phyloP scores from a whole-genome alignment of 2,329 filamentous ascomycete genomes.

The Thermomyces lanuginosus region DNA sequence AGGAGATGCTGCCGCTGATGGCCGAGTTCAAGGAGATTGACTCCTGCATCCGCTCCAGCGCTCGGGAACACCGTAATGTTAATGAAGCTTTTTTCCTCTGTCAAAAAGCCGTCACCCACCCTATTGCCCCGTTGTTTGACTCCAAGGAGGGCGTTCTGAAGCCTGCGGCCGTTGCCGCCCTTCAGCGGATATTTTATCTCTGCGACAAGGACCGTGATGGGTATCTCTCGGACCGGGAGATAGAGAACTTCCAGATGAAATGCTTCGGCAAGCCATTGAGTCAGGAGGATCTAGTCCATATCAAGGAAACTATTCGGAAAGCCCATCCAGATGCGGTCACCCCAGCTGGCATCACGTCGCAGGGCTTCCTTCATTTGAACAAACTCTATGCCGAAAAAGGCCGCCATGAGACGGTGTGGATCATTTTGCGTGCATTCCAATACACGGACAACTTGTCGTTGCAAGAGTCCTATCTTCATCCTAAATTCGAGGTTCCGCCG shows the following conservation, averaged over 20 bases:
- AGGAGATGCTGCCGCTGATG: conserved; percentile 98
- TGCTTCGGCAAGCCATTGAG: conserved; percentile 82
- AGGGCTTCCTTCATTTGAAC: conserved; percentile 77
- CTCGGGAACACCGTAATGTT: conserved; percentile 79
- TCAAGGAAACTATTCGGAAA: conserved; percentile 73
- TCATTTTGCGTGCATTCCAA: conserved; percentile 83
- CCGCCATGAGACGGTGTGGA: conserved; percentile 95
- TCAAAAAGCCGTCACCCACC: conserved; percentile 94
- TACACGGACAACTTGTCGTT: conserved; percentile 91
- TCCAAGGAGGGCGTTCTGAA: conserved; percentile 84
- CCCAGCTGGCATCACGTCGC: conserved; percentile 59
- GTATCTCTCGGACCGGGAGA: conserved; percentile 74
- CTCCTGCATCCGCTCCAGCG: conserved; percentile 88
- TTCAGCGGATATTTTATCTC: conserved; percentile 85
- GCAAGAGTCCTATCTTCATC: conserved; percentile 78
- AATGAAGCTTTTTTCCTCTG: conserved; percentile 96
- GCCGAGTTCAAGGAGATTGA: conserved; percentile 97
- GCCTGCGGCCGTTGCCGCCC: conserved; percentile 68
- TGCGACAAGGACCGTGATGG: conserved; percentile 95
- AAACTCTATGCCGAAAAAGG: conserved; percentile 96
- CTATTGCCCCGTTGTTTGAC: conserved; percentile 90
- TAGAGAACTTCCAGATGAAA: conserved; percentile 76
- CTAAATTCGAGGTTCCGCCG: conserved; percentile 85
- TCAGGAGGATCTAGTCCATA: conserved; percentile 68
- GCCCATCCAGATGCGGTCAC: conserved; percentile 45